These are phyloP conservation scores for Gymnopilus junonius DNA, from an alignment of 768 basidiomycete genomes.

Conservation along the genomic window DNA sequence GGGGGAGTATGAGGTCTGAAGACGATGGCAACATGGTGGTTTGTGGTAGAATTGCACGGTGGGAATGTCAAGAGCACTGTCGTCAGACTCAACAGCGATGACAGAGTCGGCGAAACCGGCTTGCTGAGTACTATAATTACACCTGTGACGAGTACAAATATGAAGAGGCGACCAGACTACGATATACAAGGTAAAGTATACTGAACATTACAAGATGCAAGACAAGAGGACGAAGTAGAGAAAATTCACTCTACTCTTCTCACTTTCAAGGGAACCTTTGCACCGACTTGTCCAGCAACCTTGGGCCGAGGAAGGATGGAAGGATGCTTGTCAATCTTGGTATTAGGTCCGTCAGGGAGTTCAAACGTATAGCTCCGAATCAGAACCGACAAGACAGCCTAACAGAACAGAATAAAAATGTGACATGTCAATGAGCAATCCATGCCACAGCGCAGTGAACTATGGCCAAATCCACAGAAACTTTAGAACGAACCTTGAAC, in stretches of 20 bases:
- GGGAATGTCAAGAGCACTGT: not conserved
- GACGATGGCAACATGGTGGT: not conserved
- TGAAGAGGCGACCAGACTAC: too few species aligned
- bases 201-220: not conserved
- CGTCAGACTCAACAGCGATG: too few species aligned
- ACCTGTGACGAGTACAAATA: too few species aligned
- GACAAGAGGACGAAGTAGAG: not conserved
- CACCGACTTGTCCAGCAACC: slow-evolving; percentile 36
- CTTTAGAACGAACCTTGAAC: slow-evolving; percentile 42
- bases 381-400: slow-evolving; percentile 50
- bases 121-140: too few species aligned
- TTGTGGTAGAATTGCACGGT: not conserved
- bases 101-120: too few species aligned
- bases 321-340: slow-evolving; percentile 39
- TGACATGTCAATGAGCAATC: too few species aligned
- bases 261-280: slow-evolving; percentile 39
- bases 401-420: not conserved
- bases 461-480: not conserved
- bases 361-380: slow-evolving; percentile 47
- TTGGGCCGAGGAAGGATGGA: slow-evolving; percentile 44
- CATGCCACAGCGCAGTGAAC: too few species aligned
- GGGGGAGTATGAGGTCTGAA: not conserved
- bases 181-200: too few species aligned
- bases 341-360: slow-evolving; percentile 42
- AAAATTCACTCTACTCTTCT: slow-evolving; percentile 29